Conservation (phyloP, 495 filamentous ascomycete genomes). For the Penicilliopsis zonata region DNA sequence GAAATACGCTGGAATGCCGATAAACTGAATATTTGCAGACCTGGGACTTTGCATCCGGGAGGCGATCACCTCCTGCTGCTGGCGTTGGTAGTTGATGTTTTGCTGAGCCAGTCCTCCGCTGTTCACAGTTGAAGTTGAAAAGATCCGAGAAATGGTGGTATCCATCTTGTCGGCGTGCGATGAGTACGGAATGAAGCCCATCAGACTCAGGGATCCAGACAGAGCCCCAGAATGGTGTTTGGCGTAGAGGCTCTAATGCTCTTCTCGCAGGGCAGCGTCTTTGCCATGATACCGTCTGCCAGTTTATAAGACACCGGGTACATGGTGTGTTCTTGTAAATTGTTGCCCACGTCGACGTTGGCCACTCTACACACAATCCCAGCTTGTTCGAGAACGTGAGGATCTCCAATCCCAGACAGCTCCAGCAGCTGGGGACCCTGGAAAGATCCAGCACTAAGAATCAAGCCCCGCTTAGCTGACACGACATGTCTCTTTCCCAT, state of each 20-base stretch:
- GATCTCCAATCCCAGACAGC: slow-evolving; percentile 42
- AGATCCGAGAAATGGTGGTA: background rate
- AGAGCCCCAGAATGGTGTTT: slow-evolving; percentile 5
- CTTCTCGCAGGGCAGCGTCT: slow-evolving; percentile 1
- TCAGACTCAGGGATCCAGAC: slow-evolving; percentile 2
- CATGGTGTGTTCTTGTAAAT: slow-evolving; percentile 31
- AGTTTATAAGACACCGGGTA: slow-evolving; percentile 17
- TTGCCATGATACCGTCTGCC: slow-evolving; percentile 12
- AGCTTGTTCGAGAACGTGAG: slow-evolving; percentile 10
- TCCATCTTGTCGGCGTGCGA: slow-evolving; percentile 1
- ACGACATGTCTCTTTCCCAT: slow-evolving; percentile 25
- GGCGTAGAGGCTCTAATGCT: slow-evolving; percentile 5
- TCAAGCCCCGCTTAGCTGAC: slow-evolving; percentile 37
- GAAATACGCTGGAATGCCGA: slow-evolving; percentile 2
- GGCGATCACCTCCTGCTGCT: slow-evolving; percentile 2
- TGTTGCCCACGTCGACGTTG: slow-evolving; percentile 29
- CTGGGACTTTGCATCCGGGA: background rate
- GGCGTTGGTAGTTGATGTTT: slow-evolving; percentile 1
- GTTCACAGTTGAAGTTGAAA: background rate
- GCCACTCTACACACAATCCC: slow-evolving; percentile 26
- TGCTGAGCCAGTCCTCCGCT: background rate
- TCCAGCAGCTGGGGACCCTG: slow-evolving; percentile 44
- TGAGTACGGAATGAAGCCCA: slow-evolving; percentile 4
- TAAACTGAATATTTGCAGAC: slow-evolving; percentile 3
- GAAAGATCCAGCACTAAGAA: slow-evolving; percentile 39